phyloP scores from a whole-genome alignment of 257 asterid genomes.

The Solanum medicagineum region DNA sequence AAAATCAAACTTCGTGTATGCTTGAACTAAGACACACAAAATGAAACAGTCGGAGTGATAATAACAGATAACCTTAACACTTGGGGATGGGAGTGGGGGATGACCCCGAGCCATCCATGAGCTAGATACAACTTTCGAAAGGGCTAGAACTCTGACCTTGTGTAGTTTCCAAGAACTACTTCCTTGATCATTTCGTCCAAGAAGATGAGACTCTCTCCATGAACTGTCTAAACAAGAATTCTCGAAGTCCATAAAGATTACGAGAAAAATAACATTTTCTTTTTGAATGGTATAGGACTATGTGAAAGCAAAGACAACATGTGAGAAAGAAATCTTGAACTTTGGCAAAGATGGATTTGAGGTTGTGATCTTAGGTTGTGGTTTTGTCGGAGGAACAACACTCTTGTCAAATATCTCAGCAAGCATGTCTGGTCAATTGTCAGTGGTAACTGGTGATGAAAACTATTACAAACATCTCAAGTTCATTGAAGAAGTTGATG shows the following conservation, averaged over 20 bases:
- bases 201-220: neutral
- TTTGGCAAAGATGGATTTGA: neutral
- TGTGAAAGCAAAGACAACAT: conserved; percentile 1
- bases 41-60: neutral
- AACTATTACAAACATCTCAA: neutral
- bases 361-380: conserved; percentile 7
- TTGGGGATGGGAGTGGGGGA: neutral
- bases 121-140: no score
- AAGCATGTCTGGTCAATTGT: neutral
- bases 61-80: neutral
- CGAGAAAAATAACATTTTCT: neutral
- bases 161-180: neutral
- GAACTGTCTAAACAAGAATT: neutral
- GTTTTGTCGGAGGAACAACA: conserved; percentile 5
- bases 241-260: neutral
- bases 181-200: neutral
- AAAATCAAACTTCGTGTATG: neutral
- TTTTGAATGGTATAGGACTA: conserved; percentile 6
- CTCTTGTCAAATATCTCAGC: neutral
- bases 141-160: neutral
- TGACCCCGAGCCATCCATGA: neutral
- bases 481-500: conserved; percentile 15
- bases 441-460: neutral
- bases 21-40: neutral
- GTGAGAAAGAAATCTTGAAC: conserved; percentile 9